These are phyloP conservation scores for Boletellus ananiceps DNA, from an alignment of 768 basidiomycete genomes.

Conservation along the genomic window DNA sequence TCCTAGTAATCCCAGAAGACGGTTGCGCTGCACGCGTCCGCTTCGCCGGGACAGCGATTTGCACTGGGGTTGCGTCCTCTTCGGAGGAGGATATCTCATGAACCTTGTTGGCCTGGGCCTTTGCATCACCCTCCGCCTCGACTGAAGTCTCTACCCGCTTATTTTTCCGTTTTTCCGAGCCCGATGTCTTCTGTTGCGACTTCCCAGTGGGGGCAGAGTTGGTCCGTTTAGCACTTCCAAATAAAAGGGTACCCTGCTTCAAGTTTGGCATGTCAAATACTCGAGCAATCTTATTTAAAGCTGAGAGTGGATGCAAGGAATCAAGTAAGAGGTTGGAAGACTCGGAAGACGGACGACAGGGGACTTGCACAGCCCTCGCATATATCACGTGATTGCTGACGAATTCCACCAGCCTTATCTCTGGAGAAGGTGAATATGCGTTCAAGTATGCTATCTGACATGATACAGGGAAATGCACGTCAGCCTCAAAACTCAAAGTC, in stretches of 20 bases:
- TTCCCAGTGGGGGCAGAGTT: conserved; percentile 24
- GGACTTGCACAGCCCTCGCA: conserved; percentile 5
- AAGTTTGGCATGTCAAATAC: conserved; percentile 16
- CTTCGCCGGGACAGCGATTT: conserved; percentile 15
- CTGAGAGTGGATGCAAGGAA: neutral
- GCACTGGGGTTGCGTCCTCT: conserved; percentile 2
- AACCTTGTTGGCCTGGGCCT: neutral
- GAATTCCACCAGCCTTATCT: neutral
- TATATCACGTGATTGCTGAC: conserved; percentile 8
- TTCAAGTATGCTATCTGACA: conserved; percentile 6
- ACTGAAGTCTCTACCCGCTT: conserved; percentile 1
- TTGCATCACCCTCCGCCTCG: neutral
- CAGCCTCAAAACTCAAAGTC: conserved; percentile 20
- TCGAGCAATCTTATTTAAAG: neutral
- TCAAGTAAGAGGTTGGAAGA: neutral
- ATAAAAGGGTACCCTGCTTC: conserved; percentile 45
- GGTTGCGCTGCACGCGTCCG: conserved; percentile 22
- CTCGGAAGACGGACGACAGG: conserved; percentile 16
- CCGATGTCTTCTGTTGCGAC: conserved; percentile 7
- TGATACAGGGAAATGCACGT: neutral
- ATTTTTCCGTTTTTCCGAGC: conserved; percentile 6
- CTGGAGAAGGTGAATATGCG: too few species aligned
- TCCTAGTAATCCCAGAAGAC: conserved; percentile 3
- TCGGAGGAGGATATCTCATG: conserved; percentile 23
- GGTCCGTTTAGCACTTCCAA: conserved; percentile 44